These are phyloP conservation scores for Tricholoma flavovirens DNA, from an alignment of 768 basidiomycete genomes.

Conservation along the genomic window DNA sequence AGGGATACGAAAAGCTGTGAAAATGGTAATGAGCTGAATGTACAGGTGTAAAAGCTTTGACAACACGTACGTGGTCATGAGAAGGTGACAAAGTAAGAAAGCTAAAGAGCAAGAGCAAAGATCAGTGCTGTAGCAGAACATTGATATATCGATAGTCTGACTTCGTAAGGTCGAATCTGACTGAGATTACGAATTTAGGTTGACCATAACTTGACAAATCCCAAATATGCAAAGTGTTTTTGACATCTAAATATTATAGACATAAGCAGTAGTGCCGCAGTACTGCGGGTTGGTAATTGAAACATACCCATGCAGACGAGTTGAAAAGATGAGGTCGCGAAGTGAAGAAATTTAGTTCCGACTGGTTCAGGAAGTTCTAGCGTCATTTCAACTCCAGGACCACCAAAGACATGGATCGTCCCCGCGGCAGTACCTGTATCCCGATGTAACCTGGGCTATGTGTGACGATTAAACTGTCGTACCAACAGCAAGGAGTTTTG, in stretches of 20 bases:
- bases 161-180: constrained; percentile 45
- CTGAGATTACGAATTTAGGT: constrained; percentile 47
- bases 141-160: constrained; percentile 18
- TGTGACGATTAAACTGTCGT: constrained; percentile 10
- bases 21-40: constrained; percentile 11
- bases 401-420: constrained; percentile 58
- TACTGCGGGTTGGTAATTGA: not conserved
- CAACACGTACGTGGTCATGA: constrained; percentile 58
- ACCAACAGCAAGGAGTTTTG: constrained; percentile 60
- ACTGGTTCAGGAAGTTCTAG: constrained; percentile 40
- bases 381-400: constrained; percentile 53
- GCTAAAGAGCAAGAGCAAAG: constrained; percentile 25
- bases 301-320: constrained; percentile 60
- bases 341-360: constrained; percentile 55
- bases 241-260: constrained; percentile 34
- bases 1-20: constrained; percentile 42
- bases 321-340: constrained; percentile 48
- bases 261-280: constrained; percentile 3
- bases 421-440: constrained; percentile 59
- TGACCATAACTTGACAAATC: constrained; percentile 46
- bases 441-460: constrained; percentile 3
- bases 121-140: not conserved
- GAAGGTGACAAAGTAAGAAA: constrained; percentile 60
- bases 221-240: constrained; percentile 54
- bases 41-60: not conserved